Base-by-base conservation (phyloP, 345 rosid genomes). In the Carallia brachiata region DNA sequence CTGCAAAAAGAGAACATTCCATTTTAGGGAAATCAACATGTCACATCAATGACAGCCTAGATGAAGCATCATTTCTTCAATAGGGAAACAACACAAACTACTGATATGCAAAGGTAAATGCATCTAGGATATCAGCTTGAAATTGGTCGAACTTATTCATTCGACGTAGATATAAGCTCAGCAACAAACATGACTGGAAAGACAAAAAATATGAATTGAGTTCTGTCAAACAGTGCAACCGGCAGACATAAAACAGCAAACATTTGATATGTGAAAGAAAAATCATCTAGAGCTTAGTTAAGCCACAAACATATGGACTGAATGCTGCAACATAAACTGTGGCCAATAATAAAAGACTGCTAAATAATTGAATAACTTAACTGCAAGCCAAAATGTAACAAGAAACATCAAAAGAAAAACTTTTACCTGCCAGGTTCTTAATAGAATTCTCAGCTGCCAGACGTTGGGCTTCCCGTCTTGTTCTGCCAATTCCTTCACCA, bases 371-470 rank as follows among this genome's bases (percentile, higher is more conserved):
- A 50, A 52, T 15, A 8, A 15, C 36, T 5, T 48, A 53, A 59
- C 50, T 5, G 6, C 16, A 30, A 3, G 36, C 65, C 27, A 34
- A 48, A 5, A 50, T 37, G 62, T 17, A 62, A 52, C 19, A 63
- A 27, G 39, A 66, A 17, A 36, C 48, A 16, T 37, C 53, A 31
- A 23, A n/a, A 52, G 34, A 70, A 54, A 64, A 75, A 4, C 64
- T 74, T 87, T 80, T 75, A 96, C 99, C 74, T 57, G 99, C 94
- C 72, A 92, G 86, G 60, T 80, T 74, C 72, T 85, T 85, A 39
- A 96, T 71, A 62, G 96, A 92, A 82, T 58, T 79, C 77, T 88
- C 98, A 59, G 99, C 92, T 27, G 99, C 97, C 76, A 77, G 88
- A 50, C 69, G 77, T 73, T 80, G 91, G 39, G 98, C 96, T 84